Conservation (phyloP, 768 basidiomycete species). For the Pulveroboletus sp. region DNA sequence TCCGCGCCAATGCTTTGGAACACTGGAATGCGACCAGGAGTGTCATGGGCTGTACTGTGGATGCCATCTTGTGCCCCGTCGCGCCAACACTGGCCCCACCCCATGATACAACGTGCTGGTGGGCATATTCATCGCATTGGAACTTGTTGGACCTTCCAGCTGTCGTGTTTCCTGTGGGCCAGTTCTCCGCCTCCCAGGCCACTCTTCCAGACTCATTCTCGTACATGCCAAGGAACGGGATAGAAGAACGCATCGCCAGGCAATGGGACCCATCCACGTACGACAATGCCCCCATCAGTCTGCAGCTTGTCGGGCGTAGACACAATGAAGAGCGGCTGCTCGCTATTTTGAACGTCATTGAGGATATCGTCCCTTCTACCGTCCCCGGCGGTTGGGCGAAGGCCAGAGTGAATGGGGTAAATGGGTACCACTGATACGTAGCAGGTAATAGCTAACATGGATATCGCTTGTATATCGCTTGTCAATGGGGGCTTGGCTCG, state of each 20-base stretch:
- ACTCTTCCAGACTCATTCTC: constrained; percentile 8
- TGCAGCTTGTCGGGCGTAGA: constrained; percentile 49
- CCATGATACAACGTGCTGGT: constrained; percentile 45
- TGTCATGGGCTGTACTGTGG: constrained; percentile 41
- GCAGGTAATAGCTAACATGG: neutral
- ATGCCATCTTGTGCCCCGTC: constrained; percentile 44
- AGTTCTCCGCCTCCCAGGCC: constrained; percentile 26
- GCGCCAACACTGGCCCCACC: constrained; percentile 45
- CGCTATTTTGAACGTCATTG: constrained; percentile 40
- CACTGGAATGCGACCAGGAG: constrained; percentile 42
- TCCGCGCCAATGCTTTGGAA: constrained; percentile 36
- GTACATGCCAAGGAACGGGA: constrained; percentile 30
- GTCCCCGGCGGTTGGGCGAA: constrained; percentile 9
- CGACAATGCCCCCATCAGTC: constrained; percentile 39
- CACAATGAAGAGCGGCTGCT: constrained; percentile 48
- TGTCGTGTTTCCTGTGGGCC: constrained; percentile 44
- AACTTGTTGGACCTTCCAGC: constrained; percentile 48
- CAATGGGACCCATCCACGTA: constrained; percentile 43
- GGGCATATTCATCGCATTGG: constrained; percentile 50
- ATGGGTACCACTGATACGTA: constrained; percentile 8
- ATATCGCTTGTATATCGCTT: constrained; percentile 3
- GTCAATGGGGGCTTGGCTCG: constrained; percentile 7
- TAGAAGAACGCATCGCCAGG: constrained; percentile 32
- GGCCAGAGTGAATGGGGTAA: constrained; percentile 4
- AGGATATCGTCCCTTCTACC: constrained; percentile 21